These are phyloP conservation scores for Termitomyces sp. DNA, from an alignment of 768 basidiomycete genomes.

Conservation along the genomic window DNA sequence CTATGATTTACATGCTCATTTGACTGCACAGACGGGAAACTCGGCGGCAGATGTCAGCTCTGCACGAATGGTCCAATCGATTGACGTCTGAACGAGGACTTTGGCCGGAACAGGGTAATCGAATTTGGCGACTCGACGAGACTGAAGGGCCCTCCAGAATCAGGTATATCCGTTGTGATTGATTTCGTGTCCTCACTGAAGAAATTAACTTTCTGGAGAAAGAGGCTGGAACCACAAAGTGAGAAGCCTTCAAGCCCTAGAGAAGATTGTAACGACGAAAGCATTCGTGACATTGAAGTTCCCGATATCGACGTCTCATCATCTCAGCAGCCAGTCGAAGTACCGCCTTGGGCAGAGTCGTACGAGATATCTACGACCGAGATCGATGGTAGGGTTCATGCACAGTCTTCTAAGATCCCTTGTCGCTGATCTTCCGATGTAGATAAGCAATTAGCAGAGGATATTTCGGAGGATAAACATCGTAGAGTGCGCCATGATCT, in stretches of 20 bases:
- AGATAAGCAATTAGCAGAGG: constrained; percentile 65
- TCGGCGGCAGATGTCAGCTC: constrained; percentile 57
- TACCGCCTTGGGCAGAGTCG: constrained; percentile 69
- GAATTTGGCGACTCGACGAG: constrained; percentile 80
- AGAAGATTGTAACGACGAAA: constrained; percentile 39
- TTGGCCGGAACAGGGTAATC: constrained; percentile 58
- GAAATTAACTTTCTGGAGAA: constrained; percentile 36
- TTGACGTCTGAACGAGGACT: constrained; percentile 76
- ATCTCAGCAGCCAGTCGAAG: constrained; percentile 47
- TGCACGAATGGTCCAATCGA: constrained; percentile 57
- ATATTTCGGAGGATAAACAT: constrained; percentile 84
- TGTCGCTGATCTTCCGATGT: not conserved
- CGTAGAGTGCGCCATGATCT: constrained; percentile 82
- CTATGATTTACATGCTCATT: not conserved
- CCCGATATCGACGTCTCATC: constrained; percentile 46
- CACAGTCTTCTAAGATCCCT: not conserved
- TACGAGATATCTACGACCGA: constrained; percentile 65
- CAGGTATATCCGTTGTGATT: constrained; percentile 52
- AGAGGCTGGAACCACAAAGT: constrained; percentile 67
- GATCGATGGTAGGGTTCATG: constrained; percentile 43
- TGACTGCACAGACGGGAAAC: constrained; percentile 58
- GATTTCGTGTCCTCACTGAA: not conserved
- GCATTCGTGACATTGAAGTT: constrained; percentile 44
- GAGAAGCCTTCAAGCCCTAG: constrained; percentile 44
- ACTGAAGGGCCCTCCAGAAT: constrained; percentile 89